Base-by-base conservation (phyloP, 306 rosid species). In the Cyclanthera cordifolia region DNA sequence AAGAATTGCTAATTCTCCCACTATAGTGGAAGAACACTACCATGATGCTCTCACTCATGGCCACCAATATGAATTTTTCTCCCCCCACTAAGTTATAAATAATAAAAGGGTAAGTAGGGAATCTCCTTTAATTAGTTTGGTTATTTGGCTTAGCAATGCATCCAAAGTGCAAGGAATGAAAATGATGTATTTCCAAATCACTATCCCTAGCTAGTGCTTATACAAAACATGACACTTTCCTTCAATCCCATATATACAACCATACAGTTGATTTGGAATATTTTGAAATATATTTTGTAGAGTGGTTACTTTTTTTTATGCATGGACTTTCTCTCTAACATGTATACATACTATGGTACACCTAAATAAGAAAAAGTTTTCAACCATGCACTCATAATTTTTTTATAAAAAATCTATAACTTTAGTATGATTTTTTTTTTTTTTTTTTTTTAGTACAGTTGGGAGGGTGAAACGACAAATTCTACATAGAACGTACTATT, bases 21-120 rank as follows among this genome's bases (percentile, higher is more conserved):
- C n/a, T n/a, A n/a, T n/a, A n/a, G n/a, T n/a, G n/a, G n/a, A 37
- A 61, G 17, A 61, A 41, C 69, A 19, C 19, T n/a, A 61, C 39
- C 69, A 61, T 61, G 69, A 61, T 60, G 41, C 8, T 34, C 8
- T 34, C 41, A 15, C 14, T 4, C 49, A 45, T 47, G 41, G 39
- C 69, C 50, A 61, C 50, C 51, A 20, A 61, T 61, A 61, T 61
- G 14, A 3, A 0, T 20, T 17, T 39, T 60, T 25, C 37, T n/a
- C 6, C 63, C 6, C 63, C 69, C 41, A 61, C 69, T 39, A 61
- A 61, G 51, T 20, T 61, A 19, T 12, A 39, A 61, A 39, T 20
- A 61, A 61, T 19, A 61, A 37, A 61, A 61, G 67, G 47, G 48
- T 61, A 61, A 59, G 16, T 10, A 61, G 66, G 46, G 46, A 39